These are phyloP conservation scores for Phaeolepiota aurea DNA, from an alignment of 768 basidiomycete species.

Conservation along the genomic window DNA sequence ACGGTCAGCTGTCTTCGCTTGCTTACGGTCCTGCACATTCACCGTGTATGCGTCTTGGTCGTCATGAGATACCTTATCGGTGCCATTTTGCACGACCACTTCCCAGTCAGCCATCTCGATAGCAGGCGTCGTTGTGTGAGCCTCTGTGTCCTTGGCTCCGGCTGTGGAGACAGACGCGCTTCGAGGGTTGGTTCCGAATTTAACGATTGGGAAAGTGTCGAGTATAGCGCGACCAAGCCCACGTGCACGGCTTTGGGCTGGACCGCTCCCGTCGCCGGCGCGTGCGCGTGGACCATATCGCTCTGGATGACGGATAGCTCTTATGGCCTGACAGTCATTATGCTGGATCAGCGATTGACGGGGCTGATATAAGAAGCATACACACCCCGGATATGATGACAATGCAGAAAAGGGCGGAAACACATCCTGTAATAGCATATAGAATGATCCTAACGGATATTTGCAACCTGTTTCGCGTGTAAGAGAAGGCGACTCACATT, in stretches of 20 bases:
- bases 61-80: background rate
- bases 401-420: constrained; percentile 75
- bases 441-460: constrained; percentile 55
- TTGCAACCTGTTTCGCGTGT: constrained; percentile 3
- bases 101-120: constrained; percentile 13
- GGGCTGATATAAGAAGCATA: constrained; percentile 6
- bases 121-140: constrained; percentile 4
- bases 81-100: constrained; percentile 3
- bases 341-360: constrained; percentile 4
- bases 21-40: background rate
- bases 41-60: background rate
- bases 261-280: constrained; percentile 26
- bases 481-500: constrained; percentile 42
- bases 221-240: constrained; percentile 89
- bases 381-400: constrained; percentile 81
- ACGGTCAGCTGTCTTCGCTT: background rate
- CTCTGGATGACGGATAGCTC: constrained; percentile 83
- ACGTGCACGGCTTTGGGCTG: constrained; percentile 58
- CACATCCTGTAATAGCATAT: constrained; percentile 84
- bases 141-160: constrained; percentile 18
- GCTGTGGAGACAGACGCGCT: constrained; percentile 1
- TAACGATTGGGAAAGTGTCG: constrained; percentile 92
- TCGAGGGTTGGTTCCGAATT: constrained; percentile 45
- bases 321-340: constrained; percentile 47
- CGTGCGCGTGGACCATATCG: constrained; percentile 74